phyloP scores from a whole-genome alignment of 208 protist genomes.

The Balamuthia mandrillaris region DNA sequence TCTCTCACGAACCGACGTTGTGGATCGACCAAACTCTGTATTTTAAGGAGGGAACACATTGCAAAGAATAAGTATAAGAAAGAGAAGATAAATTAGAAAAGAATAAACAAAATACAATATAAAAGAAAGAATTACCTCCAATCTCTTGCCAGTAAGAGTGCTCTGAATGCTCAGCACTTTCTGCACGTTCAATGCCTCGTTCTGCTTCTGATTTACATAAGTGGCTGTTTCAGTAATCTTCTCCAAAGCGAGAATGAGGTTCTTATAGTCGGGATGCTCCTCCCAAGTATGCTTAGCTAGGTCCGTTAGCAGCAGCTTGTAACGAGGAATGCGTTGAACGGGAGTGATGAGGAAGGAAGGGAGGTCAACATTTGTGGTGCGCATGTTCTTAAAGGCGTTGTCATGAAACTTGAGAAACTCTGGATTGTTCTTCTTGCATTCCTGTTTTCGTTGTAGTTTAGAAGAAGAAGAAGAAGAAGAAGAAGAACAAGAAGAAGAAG shows the following conservation, averaged over 20 bases:
- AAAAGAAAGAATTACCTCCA: not conserved
- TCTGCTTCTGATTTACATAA: conserved; percentile 11
- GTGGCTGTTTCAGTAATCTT: not conserved
- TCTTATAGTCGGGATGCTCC: conserved; percentile 8
- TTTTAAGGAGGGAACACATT: not conserved
- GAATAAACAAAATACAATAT: not conserved
- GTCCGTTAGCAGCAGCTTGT: not conserved
- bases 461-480: not conserved
- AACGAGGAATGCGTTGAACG: conserved; percentile 1
- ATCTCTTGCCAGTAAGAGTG: not conserved
- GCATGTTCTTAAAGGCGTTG: not conserved
- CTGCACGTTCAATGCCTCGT: conserved; percentile 1
- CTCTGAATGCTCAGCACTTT: conserved; percentile 18
- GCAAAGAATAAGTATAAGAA: too few relatives aligned
- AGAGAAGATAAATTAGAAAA: not conserved
- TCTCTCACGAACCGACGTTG: not conserved
- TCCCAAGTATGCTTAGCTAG: conserved; percentile 14
- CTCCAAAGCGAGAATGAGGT: not conserved
- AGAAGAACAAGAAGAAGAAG: not conserved
- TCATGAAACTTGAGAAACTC: not conserved
- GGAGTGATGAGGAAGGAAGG: conserved; percentile 5
- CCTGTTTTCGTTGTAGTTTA: not conserved
- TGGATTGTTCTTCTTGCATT: conserved; percentile 2
- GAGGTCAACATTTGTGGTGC: not conserved
- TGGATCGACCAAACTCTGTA: not conserved